Conservation (phyloP, 2,329 filamentous ascomycete species). For the Aspergillus sp. region DNA sequence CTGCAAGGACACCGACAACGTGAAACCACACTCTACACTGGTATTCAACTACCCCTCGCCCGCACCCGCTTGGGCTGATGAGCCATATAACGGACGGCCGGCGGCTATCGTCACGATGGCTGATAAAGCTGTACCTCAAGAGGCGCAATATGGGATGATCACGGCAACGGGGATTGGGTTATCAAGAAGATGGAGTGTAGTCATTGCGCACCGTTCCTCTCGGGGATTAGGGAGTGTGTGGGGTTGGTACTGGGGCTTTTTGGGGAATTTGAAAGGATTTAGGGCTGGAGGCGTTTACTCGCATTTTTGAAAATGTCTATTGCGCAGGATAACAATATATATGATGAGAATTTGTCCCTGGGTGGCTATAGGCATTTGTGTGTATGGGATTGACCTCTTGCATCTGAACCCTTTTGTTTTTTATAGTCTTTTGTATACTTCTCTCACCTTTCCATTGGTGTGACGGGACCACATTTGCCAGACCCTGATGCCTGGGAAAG, state of each 20-base stretch:
- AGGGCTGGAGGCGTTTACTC: background rate
- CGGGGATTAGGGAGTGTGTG: background rate
- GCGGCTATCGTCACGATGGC: conserved; percentile 30
- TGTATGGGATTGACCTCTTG: no score
- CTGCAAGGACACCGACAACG: conserved; percentile 8
- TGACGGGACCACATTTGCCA: no score
- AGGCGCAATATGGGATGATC: conserved; percentile 32
- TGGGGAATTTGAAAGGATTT: background rate
- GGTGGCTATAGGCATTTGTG: no score
- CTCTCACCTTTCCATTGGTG: no score
- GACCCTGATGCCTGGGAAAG: no score
- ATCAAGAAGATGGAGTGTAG: conserved; percentile 23
- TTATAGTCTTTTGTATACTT: no score
- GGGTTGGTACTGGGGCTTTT: background rate
- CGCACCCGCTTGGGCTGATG: conserved; percentile 32
- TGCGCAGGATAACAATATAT: no score
- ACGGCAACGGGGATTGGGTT: conserved; percentile 28
- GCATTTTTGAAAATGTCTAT: background rate
- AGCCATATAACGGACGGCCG: conserved; percentile 20
- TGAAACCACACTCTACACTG: conserved; percentile 29
- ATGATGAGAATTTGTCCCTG: no score
- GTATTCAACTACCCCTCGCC: conserved; percentile 31
- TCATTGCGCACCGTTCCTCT: background rate
- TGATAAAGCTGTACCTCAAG: conserved; percentile 28
- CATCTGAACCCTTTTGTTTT: no score